Conservation (phyloP, 352 stramenopile genomes). For the Phytophthora syringae region DNA sequence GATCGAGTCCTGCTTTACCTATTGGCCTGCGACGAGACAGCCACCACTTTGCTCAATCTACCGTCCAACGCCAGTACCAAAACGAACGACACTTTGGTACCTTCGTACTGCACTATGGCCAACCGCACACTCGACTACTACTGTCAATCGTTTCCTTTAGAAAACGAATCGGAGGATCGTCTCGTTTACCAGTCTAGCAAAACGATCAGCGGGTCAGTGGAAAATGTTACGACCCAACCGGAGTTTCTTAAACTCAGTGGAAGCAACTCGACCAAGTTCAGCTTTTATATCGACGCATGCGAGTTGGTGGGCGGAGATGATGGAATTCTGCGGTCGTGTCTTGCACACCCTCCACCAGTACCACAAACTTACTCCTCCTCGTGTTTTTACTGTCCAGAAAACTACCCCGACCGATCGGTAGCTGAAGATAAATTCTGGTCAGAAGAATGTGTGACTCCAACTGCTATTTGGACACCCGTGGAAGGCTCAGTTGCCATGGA, state of each 20-base stretch:
- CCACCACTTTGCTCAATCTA: slow-evolving; percentile 25
- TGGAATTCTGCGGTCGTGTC: slow-evolving; percentile 55
- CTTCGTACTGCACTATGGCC: slow-evolving; percentile 52
- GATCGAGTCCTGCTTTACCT: slow-evolving; percentile 59
- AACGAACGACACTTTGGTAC: not conserved
- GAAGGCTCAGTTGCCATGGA: slow-evolving; percentile 51
- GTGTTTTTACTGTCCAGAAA: slow-evolving; percentile 56
- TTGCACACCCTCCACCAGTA: slow-evolving; percentile 20
- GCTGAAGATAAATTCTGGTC: slow-evolving; percentile 9
- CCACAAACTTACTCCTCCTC: not conserved
- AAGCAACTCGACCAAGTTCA: slow-evolving; percentile 34
- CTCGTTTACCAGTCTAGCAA: slow-evolving; percentile 44
- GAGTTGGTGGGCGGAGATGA: slow-evolving; percentile 49
- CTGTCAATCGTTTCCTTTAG: slow-evolving; percentile 55
- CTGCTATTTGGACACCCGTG: slow-evolving; percentile 27
- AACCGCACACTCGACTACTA: slow-evolving; percentile 55
- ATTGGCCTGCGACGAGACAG: slow-evolving; percentile 48
- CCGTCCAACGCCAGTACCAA: not conserved
- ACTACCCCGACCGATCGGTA: slow-evolving; percentile 13
- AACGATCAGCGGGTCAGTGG: slow-evolving; percentile 18
- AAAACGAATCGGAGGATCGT: slow-evolving; percentile 34
- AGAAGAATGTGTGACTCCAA: slow-evolving; percentile 30
- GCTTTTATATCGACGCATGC: slow-evolving; percentile 64
- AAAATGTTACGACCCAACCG: slow-evolving; percentile 13
- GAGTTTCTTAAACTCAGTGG: slow-evolving; percentile 12